A percentile compares a stretch with the other conserved stretches of the same genome.
phyloP scores from a whole-genome alignment of 192 early-diverging fungal genomes.

The Gamsiella multidivaricata region DNA sequence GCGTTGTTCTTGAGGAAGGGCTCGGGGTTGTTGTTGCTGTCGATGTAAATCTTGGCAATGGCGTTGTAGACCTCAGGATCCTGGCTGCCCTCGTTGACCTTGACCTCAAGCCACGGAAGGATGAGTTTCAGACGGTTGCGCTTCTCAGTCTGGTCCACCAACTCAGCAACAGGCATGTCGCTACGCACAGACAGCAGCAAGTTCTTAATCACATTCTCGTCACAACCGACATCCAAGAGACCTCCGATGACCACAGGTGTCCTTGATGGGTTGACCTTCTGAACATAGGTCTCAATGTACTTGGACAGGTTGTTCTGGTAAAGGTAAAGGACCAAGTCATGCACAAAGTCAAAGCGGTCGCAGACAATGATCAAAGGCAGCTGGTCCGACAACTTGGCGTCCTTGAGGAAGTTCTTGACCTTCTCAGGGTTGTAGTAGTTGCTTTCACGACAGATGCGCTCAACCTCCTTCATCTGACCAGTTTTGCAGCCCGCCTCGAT shows the following conservation, averaged over 20 bases:
- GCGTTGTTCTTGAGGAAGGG: slow-evolving; percentile 90
- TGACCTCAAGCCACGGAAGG: slow-evolving; percentile 93
- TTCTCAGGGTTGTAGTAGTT: slow-evolving; percentile 97
- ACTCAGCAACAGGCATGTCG: slow-evolving; percentile 83
- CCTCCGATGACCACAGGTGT: slow-evolving; percentile 96
- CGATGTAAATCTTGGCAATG: slow-evolving; percentile 98
- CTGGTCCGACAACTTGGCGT: slow-evolving; percentile 95
- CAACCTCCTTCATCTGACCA: slow-evolving; percentile 97
- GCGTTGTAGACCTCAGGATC: slow-evolving; percentile 97
- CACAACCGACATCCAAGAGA: slow-evolving; percentile 98
- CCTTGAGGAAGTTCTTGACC: slow-evolving; percentile 99
- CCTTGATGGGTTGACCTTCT: slow-evolving; percentile 95
- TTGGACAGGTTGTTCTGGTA: slow-evolving; percentile 94
- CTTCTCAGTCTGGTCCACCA: slow-evolving; percentile 94
- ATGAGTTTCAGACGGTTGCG: slow-evolving; percentile 96
- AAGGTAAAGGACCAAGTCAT: slow-evolving; percentile 95
- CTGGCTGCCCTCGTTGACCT: slow-evolving; percentile 86
- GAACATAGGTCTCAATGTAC: slow-evolving; percentile 99
- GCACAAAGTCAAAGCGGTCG: slow-evolving; percentile 97
- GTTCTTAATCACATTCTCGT: slow-evolving; percentile 93
- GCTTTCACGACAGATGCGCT: slow-evolving; percentile 96
- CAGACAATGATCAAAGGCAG: slow-evolving; percentile 99
- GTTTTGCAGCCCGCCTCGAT: slow-evolving; percentile 95
- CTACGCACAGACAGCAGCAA: slow-evolving; percentile 87
- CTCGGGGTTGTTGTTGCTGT: slow-evolving; percentile 99